These are phyloP conservation scores for Cordyceps farinosa DNA, from an alignment of 2,329 filamentous ascomycete genomes.

Conservation along the genomic window DNA sequence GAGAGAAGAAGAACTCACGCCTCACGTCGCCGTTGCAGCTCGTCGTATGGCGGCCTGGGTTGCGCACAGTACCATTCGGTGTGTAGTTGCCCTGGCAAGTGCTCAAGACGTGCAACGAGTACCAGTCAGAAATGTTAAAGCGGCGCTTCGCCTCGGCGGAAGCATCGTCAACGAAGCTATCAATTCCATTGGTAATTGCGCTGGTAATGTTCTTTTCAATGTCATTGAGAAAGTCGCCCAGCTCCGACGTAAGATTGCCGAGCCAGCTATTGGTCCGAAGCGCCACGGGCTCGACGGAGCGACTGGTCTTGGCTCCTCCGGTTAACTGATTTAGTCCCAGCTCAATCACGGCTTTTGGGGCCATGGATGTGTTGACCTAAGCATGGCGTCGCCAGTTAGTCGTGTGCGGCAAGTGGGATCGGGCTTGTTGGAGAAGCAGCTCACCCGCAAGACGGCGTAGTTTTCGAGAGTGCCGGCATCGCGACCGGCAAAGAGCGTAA, in stretches of 20 bases:
- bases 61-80: slow-evolving; percentile 39
- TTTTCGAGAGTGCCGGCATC: slow-evolving; percentile 8
- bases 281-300: background rate
- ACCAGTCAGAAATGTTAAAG: slow-evolving; percentile 50
- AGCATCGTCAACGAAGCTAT: slow-evolving; percentile 38
- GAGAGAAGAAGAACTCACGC: slow-evolving; percentile 29
- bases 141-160: slow-evolving; percentile 39
- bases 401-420: background rate
- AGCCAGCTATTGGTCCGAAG: background rate
- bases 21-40: slow-evolving; percentile 42
- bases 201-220: slow-evolving; percentile 1
- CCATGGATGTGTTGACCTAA: slow-evolving; percentile 11
- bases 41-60: slow-evolving; percentile 40
- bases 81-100: slow-evolving; percentile 45
- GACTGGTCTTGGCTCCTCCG: background rate
- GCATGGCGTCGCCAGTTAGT: background rate
- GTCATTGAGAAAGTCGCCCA: background rate
- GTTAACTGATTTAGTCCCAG: background rate
- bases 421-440: background rate
- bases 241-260: background rate
- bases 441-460: slow-evolving; percentile 4
- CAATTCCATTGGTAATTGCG: slow-evolving; percentile 35
- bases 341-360: background rate
- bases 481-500: slow-evolving; percentile 9
- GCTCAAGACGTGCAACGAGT: slow-evolving; percentile 48